Evolutionary conservation across 2,329 filamentous ascomycete species (phyloP).

Genomic region (Aspergillus sp.): DNA sequence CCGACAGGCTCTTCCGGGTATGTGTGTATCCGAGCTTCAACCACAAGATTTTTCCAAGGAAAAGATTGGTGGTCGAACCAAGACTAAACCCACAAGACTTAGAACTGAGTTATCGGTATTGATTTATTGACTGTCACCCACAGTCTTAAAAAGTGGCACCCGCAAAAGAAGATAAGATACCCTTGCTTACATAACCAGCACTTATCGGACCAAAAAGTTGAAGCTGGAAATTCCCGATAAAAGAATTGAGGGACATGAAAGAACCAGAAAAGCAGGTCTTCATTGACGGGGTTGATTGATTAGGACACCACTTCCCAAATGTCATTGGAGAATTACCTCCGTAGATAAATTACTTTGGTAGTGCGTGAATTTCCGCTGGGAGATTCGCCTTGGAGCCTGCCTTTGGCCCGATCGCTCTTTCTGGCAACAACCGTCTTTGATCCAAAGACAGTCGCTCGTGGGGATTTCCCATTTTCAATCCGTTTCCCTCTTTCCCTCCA

Average conservation of each 20-base stretch:
- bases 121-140: neutral
- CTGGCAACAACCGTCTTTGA: conserved; percentile 11
- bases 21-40: neutral
- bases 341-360: neutral
- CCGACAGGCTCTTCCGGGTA: neutral
- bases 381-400: neutral
- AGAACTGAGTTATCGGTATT: too few species aligned
- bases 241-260: neutral
- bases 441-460: conserved; percentile 18
- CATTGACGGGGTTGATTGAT: neutral
- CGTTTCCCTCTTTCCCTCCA: neutral
- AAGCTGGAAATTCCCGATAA: neutral
- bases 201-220: conserved; percentile 2
- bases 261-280: neutral
- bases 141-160: too few species aligned
- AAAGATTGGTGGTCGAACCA: neutral
- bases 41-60: neutral
- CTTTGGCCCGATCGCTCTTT: conserved; percentile 8
- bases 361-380: neutral
- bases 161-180: neutral
- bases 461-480: conserved; percentile 8
- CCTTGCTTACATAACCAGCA: conserved; percentile 9
- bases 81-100: neutral
- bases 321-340: neutral
- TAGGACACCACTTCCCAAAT: neutral